Base-by-base conservation (phyloP, 768 basidiomycete genomes). In the Agaricus subrufescens region DNA sequence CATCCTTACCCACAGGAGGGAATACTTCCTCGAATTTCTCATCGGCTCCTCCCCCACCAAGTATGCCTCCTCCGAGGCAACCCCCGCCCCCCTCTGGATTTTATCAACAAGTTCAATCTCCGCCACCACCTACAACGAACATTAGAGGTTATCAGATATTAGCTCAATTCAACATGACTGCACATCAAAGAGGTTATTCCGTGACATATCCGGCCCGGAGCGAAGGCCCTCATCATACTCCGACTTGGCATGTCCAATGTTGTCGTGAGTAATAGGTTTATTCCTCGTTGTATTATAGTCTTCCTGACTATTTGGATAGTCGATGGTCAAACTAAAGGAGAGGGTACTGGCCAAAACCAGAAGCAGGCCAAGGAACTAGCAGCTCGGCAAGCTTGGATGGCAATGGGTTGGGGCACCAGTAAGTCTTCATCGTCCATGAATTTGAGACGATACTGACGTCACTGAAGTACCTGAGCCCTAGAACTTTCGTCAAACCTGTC, bases 321-420 rank as follows among this genome's bases (percentile, higher is more conserved):
- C 25, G 77, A 82, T 54, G 74, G 69, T 1, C 62, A 69, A n/a
- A 73, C 77, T 59, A 74, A 62, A 58, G 86, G 85, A 25, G 50
- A 65, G 3, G 86, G 84, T 0, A 59, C 48, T 3, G 86, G 80
- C 23, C 82, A 79, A 57, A 86, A 74, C 55, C 84, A 85, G 66
- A 87, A 86, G 60, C 46, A 69, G n/a, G 86, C 85, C 7, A 87
- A 85, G 60, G 84, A 86, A 68, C 80, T 83, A 58, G 85, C 86
- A n/a, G 84, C 83, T 31, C 76, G 78, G 39, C 71, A 78, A 52
- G 85, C 85, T 46, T 84, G 75, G 69, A 63, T 63, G 10, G 56
- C 69, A 2, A 72, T 86, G 75, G 78, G 80, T 52, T 86, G 84
- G 83, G 74, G 73, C 63, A 56, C 58, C 57, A 51, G 61, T 59